These are phyloP conservation scores for Symmetrospora coprosmae DNA, from an alignment of 768 basidiomycete genomes.

Conservation along the genomic window DNA sequence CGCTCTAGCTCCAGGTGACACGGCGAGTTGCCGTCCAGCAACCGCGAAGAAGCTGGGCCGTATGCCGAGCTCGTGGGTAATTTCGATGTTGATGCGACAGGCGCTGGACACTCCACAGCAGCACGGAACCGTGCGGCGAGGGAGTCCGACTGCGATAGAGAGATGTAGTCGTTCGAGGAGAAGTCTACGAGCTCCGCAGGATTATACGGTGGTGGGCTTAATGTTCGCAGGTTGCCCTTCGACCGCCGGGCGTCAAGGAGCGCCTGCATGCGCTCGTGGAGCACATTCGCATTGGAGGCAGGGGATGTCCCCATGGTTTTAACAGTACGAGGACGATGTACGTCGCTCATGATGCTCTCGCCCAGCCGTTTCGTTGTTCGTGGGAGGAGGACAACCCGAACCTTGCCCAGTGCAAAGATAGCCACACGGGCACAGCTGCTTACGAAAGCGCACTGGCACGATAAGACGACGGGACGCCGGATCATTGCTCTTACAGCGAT, in stretches of 20 bases:
- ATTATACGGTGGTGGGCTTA: conserved; percentile 1
- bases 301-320: not conserved
- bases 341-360: too few relatives aligned
- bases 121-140: conserved; percentile 41
- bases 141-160: conserved; percentile 3
- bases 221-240: not conserved
- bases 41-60: conserved; percentile 74
- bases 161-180: conserved; percentile 33
- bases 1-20: conserved; percentile 59
- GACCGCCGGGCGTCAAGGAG: not conserved
- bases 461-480: too few relatives aligned
- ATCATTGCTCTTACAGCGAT: too few relatives aligned
- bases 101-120: conserved; percentile 43
- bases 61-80: conserved; percentile 46
- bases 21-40: conserved; percentile 57
- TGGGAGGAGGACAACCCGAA: too few relatives aligned
- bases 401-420: too few relatives aligned
- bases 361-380: too few relatives aligned
- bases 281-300: not conserved
- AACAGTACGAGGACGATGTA: too few relatives aligned
- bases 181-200: conserved; percentile 28
- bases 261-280: not conserved
- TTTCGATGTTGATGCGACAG: too few relatives aligned
- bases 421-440: too few relatives aligned
- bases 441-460: too few relatives aligned